These are phyloP conservation scores for Penicillium longicatenatum DNA, from an alignment of 495 filamentous ascomycete genomes.

Conservation along the genomic window DNA sequence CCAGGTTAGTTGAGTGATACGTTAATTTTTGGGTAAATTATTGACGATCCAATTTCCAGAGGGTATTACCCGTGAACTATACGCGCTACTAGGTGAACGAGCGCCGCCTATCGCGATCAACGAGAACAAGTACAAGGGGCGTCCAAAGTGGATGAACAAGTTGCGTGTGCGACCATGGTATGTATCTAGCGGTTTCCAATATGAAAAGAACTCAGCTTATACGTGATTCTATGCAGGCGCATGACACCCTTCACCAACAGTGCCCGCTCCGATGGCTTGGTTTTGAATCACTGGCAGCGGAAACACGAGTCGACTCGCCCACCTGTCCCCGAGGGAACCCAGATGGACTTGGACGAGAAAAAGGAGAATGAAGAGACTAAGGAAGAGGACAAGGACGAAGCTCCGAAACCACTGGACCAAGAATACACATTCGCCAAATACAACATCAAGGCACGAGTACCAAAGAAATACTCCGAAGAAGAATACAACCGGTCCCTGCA, in stretches of 20 bases:
- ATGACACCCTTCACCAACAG: conserved; percentile 60
- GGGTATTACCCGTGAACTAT: conserved; percentile 69
- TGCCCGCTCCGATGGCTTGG: conserved; percentile 56
- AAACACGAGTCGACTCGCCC: conserved; percentile 41
- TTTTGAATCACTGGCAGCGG: conserved; percentile 69
- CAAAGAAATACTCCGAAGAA: conserved; percentile 74
- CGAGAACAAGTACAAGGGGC: conserved; percentile 67
- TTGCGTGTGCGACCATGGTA: conserved; percentile 56
- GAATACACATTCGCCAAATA: conserved; percentile 70
- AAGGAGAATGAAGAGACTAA: conserved; percentile 5
- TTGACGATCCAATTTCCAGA: conserved; percentile 53
- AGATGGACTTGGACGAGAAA: conserved; percentile 44
- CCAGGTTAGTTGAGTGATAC: conserved; percentile 53
- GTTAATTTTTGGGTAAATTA: not conserved
- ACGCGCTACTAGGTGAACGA: conserved; percentile 65
- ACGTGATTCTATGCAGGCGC: conserved; percentile 36
- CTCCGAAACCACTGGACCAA: conserved; percentile 27
- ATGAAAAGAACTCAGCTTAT: not conserved
- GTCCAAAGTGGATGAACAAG: conserved; percentile 60
- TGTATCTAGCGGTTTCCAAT: not conserved
- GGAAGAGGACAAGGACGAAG: conserved; percentile 41
- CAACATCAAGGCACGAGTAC: conserved; percentile 74
- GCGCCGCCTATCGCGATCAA: conserved; percentile 69
- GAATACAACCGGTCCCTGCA: conserved; percentile 78
- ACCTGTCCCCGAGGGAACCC: conserved; percentile 41